Evolutionary conservation across 768 basidiomycete species (phyloP).

Genomic region (Peribolospora kevripleyi): DNA sequence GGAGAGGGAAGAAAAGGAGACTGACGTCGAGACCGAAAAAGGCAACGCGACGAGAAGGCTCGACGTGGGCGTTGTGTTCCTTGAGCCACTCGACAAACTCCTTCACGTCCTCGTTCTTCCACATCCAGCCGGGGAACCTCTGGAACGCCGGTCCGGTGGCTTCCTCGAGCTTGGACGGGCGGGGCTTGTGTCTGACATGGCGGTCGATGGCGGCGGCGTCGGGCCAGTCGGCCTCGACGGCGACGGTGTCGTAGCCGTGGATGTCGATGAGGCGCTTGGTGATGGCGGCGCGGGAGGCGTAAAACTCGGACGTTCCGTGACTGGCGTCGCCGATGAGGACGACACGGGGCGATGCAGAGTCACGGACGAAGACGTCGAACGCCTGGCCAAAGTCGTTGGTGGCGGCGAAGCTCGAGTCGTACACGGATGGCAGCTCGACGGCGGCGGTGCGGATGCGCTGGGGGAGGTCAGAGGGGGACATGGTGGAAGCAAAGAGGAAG

Average conservation of each 20-base stretch:
- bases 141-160: constrained; percentile 1
- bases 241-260: constrained; percentile 16
- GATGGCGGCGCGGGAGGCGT: constrained; percentile 17
- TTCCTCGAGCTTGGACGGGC: neutral
- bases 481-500: too few species aligned
- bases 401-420: too few species aligned
- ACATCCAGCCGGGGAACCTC: constrained; percentile 18
- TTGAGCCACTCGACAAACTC: too few species aligned
- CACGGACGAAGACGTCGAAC: too few species aligned
- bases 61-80: too few species aligned
- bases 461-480: too few species aligned
- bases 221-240: constrained; percentile 19
- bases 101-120: constrained; percentile 17
- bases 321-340: constrained; percentile 18
- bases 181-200: constrained; percentile 3
- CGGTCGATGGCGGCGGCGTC: constrained; percentile 18
- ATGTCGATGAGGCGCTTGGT: constrained; percentile 17
- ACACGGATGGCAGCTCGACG: too few species aligned
- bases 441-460: too few species aligned
- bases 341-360: constrained; percentile 6
- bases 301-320: constrained; percentile 19
- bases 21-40: too few species aligned
- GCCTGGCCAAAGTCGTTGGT: too few species aligned
- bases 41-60: too few species aligned
- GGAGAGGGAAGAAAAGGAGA: too few species aligned